Conservation (phyloP, 805 yeast genomes). For the Yamadazyma tumulicola region DNA sequence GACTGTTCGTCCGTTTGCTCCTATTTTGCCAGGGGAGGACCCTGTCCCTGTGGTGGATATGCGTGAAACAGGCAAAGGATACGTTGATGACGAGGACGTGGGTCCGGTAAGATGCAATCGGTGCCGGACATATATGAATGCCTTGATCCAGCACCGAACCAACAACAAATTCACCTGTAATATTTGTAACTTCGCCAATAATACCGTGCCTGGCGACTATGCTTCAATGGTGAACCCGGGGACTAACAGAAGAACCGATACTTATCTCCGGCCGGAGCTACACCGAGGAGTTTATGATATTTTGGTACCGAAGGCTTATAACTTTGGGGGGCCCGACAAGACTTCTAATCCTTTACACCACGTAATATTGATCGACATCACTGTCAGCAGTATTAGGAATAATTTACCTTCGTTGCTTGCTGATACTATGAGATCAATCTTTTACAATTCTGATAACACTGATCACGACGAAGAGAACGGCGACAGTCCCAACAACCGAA, state of each 20-base stretch:
- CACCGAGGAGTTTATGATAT: constrained; percentile 83
- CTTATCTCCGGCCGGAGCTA: constrained; percentile 67
- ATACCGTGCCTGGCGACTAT: constrained; percentile 65
- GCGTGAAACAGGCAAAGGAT: constrained; percentile 31
- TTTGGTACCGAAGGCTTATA: constrained; percentile 70
- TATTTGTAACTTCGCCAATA: constrained; percentile 73
- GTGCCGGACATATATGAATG: constrained; percentile 88
- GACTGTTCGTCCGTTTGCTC: constrained; percentile 82
- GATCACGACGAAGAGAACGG: constrained; percentile 8
- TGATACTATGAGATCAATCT: constrained; percentile 62
- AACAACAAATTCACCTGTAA: constrained; percentile 75
- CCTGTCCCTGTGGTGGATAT: constrained; percentile 70
- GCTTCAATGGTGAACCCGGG: constrained; percentile 51
- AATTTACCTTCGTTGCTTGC: constrained; percentile 62
- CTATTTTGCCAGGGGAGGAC: constrained; percentile 43
- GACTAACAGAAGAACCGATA: constrained; percentile 57
- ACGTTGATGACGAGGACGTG: constrained; percentile 23
- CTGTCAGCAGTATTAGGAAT: constrained; percentile 53
- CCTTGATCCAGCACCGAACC: constrained; percentile 65
- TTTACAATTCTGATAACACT: constrained; percentile 14
- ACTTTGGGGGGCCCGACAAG: constrained; percentile 38
- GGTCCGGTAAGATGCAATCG: constrained; percentile 90
- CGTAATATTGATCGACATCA: constrained; percentile 70
- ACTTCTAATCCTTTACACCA: constrained; percentile 54
- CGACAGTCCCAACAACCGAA: constrained; percentile 22